A percentile compares a stretch with the other conserved stretches of the same genome.
phyloP scores from a whole-genome alignment of 495 filamentous ascomycete genomes.

The Neurospora discreta region DNA sequence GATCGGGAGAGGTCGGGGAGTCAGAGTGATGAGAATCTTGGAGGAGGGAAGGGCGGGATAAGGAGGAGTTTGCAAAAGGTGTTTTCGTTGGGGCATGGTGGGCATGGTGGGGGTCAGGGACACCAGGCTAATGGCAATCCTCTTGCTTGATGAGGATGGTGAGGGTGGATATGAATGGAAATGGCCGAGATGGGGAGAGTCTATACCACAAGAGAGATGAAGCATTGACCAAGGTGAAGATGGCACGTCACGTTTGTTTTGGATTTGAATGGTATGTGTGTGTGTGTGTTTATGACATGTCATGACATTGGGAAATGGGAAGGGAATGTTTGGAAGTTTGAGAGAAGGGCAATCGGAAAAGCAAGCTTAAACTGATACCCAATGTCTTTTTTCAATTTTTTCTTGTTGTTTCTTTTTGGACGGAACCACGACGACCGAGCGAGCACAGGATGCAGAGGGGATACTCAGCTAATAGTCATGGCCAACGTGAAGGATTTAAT shows the following conservation, averaged over 20 bases:
- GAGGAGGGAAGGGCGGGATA: conserved; percentile 21
- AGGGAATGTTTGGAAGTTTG: background rate
- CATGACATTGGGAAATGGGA: background rate
- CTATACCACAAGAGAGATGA: background rate
- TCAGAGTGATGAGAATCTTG: conserved; percentile 32
- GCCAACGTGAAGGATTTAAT: background rate
- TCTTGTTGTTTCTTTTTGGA: background rate
- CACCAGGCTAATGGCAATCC: background rate
- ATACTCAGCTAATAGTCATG: background rate
- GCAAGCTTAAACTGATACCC: background rate
- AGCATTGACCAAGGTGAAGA: background rate
- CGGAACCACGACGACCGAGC: too few species aligned
- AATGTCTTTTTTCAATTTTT: background rate
- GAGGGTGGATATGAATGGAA: background rate
- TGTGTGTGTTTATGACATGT: background rate
- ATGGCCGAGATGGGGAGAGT: background rate
- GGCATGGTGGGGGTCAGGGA: conserved; percentile 1
- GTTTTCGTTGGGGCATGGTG: conserved; percentile 18
- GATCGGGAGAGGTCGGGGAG: background rate
- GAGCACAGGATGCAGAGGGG: background rate
- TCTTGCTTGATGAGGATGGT: background rate
- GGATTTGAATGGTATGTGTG: background rate
- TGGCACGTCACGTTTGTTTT: background rate
- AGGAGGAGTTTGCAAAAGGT: conserved; percentile 30
- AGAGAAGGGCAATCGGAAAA: background rate